Evolutionary conservation across 768 basidiomycete genomes (phyloP).

Genomic region (Boletus vinaceobasis): DNA sequence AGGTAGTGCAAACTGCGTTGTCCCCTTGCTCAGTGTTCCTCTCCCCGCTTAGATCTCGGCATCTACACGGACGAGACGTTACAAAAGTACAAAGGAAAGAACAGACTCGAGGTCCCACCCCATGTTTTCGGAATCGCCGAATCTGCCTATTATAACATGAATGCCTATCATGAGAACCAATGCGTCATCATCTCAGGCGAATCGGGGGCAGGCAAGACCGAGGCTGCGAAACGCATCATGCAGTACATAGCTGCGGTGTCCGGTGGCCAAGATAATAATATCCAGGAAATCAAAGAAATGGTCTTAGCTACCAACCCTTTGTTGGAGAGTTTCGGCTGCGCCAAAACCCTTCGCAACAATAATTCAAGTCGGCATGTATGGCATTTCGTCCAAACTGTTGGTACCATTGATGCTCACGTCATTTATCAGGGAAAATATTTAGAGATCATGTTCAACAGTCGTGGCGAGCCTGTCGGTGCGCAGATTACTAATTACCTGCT

Average conservation of each 20-base stretch:
- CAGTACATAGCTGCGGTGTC: conserved; percentile 98
- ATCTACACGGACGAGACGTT: conserved; percentile 94
- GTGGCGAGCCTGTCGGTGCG: conserved; percentile 93
- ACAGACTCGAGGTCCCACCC: conserved; percentile 94
- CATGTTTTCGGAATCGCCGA: conserved; percentile 99
- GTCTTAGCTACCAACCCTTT: conserved; percentile 97
- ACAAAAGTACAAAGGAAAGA: conserved; percentile 89
- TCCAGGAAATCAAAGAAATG: conserved; percentile 99
- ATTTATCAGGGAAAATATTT: conserved; percentile 88
- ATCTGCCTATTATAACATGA: conserved; percentile 98
- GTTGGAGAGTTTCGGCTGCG: conserved; percentile 97
- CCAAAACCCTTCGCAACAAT: conserved; percentile 97
- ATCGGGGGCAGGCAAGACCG: conserved; percentile 98
- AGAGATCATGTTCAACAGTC: conserved; percentile 96
- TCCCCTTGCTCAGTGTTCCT: conserved; percentile 4
- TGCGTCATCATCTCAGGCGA: conserved; percentile 99
- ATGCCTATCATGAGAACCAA: conserved; percentile 98
- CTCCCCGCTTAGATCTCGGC: conserved; percentile 68
- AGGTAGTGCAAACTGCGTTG: conserved; percentile 7
- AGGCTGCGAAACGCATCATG: conserved; percentile 99
- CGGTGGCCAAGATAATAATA: conserved; percentile 81
- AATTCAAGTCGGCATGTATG: conserved; percentile 97
- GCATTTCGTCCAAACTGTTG: conserved; percentile 9
- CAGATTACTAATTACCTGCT: conserved; percentile 98
- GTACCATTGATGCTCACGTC: conserved; percentile 4